A percentile compares a stretch with the other conserved stretches of the same genome.
Evolutionary conservation across 2,329 filamentous ascomycete species (phyloP).

Genomic region (Triangularia verruculosa): DNA sequence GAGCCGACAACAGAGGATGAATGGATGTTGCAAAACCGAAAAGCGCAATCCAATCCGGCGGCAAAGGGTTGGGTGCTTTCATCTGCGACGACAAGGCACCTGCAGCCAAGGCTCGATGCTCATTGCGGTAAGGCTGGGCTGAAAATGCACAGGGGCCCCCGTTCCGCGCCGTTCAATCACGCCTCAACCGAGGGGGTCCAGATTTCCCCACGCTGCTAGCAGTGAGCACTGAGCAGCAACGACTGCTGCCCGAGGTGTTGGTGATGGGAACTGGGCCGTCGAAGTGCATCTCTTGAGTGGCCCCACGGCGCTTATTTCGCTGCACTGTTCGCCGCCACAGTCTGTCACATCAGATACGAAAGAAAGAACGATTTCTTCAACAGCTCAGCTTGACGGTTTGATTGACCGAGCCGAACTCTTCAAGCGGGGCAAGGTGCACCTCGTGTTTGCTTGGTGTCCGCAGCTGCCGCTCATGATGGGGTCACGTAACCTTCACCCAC

Average conservation of each 20-base stretch:
- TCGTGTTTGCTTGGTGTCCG: not conserved
- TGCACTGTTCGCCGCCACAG: not conserved
- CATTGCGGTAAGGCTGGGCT: not conserved
- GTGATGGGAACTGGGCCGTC: not conserved
- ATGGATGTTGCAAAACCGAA: not conserved
- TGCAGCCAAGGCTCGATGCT: slow-evolving; percentile 2
- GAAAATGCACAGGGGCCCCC: not conserved
- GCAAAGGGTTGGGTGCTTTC: slow-evolving; percentile 6
- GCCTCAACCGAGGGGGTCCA: not conserved
- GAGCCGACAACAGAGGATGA: not conserved
- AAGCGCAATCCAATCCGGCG: slow-evolving; percentile 9
- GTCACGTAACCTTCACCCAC: not conserved
- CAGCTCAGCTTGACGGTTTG: not conserved
- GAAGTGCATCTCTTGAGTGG: not conserved
- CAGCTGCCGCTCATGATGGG: not conserved
- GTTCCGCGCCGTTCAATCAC: not conserved
- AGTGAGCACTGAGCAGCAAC: not conserved
- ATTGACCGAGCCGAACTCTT: not conserved
- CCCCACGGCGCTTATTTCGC: not conserved
- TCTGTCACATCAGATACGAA: not conserved
- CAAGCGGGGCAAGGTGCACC: not conserved
- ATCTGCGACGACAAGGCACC: slow-evolving; percentile 17
- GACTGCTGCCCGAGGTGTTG: not conserved
- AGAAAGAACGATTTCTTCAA: not conserved
- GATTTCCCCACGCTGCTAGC: not conserved